phyloP scores from a whole-genome alignment of 441 rosid genomes.

The Macaranga tanarius region DNA sequence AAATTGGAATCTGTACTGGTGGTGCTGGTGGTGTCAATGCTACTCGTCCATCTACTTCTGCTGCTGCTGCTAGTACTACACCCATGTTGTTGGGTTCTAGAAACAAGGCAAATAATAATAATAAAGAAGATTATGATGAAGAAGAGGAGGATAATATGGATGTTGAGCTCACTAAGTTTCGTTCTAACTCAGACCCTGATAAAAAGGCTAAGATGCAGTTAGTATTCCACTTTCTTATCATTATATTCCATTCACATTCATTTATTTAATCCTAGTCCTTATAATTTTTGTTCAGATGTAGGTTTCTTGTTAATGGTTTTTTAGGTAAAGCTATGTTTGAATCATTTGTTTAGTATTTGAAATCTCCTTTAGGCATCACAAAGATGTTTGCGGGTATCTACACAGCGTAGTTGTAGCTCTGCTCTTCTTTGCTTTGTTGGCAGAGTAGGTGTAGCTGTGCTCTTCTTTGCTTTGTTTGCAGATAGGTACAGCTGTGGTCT shows the following conservation, averaged over 20 bases:
- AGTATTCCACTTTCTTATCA: conserved; percentile 20
- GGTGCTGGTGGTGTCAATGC: conserved; percentile 22
- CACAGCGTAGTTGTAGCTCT: background rate
- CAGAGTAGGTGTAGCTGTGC: background rate
- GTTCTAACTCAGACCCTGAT: conserved; percentile 67
- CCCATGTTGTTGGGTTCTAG: conserved; percentile 12
- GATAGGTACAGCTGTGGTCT: too few relatives aligned
- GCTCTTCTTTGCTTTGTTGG: too few relatives aligned
- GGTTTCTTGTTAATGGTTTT: background rate
- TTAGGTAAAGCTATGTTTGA: background rate
- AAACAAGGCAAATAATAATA: conserved; percentile 44
- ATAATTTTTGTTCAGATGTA: background rate
- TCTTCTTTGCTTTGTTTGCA: background rate
- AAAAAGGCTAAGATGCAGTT: conserved; percentile 92
- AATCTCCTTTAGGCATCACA: background rate
- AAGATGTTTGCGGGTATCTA: background rate
- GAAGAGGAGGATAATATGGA: conserved; percentile 91
- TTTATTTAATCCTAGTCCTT: background rate
- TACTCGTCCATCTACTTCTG: conserved; percentile 26
- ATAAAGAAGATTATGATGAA: conserved; percentile 73
- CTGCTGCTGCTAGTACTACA: conserved; percentile 22
- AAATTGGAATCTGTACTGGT: conserved; percentile 14
- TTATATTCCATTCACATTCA: background rate
- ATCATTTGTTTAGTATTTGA: background rate
- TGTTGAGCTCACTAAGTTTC: conserved; percentile 70